Evolutionary conservation across 768 basidiomycete species (phyloP), one percentile per base, ranked within the genome.

Genomic region (Ramaria sp.): DNA sequence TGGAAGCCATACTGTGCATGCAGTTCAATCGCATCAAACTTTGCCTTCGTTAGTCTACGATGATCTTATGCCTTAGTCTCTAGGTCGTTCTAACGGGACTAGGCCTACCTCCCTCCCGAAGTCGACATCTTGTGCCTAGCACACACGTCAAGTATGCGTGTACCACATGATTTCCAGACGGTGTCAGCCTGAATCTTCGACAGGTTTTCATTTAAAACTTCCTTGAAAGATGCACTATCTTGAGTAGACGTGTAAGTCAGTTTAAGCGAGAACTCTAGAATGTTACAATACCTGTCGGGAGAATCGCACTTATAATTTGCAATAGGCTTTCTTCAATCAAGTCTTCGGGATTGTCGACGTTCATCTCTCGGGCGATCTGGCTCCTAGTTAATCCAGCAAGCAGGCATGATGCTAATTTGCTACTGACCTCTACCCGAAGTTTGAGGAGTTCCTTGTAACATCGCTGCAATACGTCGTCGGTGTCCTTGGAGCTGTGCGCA

Each of bases 141-240:
- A 47, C 54, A 59, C 31, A 53, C 41, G 17, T 39, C 53, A 41
- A 63, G 55, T 30, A 63, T 59, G 2, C 49, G 54, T 15, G 47
- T 56, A 31, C 62, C 62, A 45, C 57, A 62, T 20, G 33, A 24
- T 9, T 62, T 56, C 54, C 55, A 63, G 20, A 60, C 53, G 22
- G 30, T 19, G 27, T 53, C 55, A 37, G 46, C 54, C 27, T 51
- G 47, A n/a, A 13, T 20, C 24, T 62, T 46, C 10, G 51, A 43
- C 3, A 62, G 46, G 22, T 47, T 45, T 22, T 60, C 61, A 9
- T 10, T 20, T 20, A 63, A 42, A 10, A 43, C 42, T 22, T 57
- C 27, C 41, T 56, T 57, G 59, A 63, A 58, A 17, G 59, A 49
- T 3, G 59, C 48, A 38, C 9, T n/a, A 58, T 47, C 33, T 47